Percentiles rank a stretch among this genome's conserved stretches.
These are phyloP conservation scores for Mycena metata DNA, from an alignment of 768 basidiomycete species.

Conservation along the genomic window DNA sequence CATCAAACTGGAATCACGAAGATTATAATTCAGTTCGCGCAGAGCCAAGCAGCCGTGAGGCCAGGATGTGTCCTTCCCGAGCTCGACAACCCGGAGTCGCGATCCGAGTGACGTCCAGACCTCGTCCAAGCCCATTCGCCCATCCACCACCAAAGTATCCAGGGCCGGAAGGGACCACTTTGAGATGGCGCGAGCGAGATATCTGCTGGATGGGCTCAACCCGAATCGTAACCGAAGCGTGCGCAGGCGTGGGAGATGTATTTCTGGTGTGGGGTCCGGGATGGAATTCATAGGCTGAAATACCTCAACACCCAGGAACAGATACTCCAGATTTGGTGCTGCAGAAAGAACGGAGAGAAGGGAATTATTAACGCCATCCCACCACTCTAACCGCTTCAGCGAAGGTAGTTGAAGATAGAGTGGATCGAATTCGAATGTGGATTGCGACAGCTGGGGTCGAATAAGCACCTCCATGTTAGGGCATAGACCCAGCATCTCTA, in stretches of 20 bases:
- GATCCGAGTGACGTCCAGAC: constrained; percentile 55
- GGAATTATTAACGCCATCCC: constrained; percentile 78
- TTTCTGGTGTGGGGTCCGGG: constrained; percentile 37
- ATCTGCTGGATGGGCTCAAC: constrained; percentile 47
- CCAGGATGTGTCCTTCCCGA: constrained; percentile 53
- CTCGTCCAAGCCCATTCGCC: constrained; percentile 51
- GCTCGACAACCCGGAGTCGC: constrained; percentile 67
- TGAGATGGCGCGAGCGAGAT: constrained; percentile 53
- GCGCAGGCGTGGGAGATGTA: constrained; percentile 61
- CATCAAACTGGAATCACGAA: constrained; percentile 55
- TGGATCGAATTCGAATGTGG: constrained; percentile 60
- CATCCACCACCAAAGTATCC: constrained; percentile 65
- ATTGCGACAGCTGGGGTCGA: constrained; percentile 53
- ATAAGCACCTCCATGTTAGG: constrained; percentile 67
- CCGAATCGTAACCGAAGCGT: constrained; percentile 62
- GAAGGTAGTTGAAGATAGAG: constrained; percentile 60
- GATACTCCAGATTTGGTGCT: constrained; percentile 70
- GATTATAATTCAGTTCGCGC: constrained; percentile 66
- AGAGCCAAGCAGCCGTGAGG: constrained; percentile 62
- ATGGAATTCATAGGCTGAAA: constrained; percentile 11
- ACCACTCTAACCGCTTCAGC: constrained; percentile 78
- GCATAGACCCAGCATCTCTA: constrained; percentile 65
- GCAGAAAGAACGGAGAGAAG: constrained; percentile 63
- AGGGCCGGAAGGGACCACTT: constrained; percentile 68
- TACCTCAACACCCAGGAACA: constrained; percentile 64